These are phyloP conservation scores for Ottelia alismoides DNA, from an alignment of 106 monocot genomes.

Conservation along the genomic window DNA sequence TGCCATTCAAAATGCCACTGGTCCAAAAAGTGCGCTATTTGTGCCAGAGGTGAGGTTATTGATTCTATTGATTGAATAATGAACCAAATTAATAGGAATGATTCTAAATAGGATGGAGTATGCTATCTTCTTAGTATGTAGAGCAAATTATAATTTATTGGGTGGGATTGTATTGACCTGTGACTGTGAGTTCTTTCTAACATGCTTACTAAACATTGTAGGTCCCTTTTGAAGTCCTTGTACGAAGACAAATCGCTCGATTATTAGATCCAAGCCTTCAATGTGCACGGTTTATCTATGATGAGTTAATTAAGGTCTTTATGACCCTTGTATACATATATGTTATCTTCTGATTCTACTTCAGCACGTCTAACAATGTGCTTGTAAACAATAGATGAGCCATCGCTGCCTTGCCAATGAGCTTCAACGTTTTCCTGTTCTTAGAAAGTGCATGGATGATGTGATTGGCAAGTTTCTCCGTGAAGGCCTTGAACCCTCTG, in stretches of 20 bases:
- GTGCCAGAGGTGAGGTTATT: constrained; percentile 64
- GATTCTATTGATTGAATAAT: too few relatives aligned
- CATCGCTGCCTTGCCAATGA: constrained; percentile 72
- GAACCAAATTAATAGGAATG: too few relatives aligned
- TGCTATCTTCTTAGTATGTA: too few relatives aligned
- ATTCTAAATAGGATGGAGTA: too few relatives aligned
- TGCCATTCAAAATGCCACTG: constrained; percentile 98
- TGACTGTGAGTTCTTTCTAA: too few relatives aligned
- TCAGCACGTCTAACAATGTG: not conserved
- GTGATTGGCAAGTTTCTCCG: constrained; percentile 87
- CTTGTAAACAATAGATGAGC: constrained; percentile 52
- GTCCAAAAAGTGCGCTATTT: constrained; percentile 91
- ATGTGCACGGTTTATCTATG: constrained; percentile 95
- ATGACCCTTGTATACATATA: not conserved
- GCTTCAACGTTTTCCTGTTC: constrained; percentile 82
- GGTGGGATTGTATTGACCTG: too few relatives aligned
- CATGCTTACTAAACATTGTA: too few relatives aligned
- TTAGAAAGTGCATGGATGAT: constrained; percentile 88
- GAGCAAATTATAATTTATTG: too few relatives aligned
- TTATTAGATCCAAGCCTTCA: constrained; percentile 96
- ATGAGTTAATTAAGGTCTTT: constrained; percentile 85
- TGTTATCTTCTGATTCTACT: not conserved
- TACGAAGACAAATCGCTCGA: constrained; percentile 88
- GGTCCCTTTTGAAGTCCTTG: constrained; percentile 99
- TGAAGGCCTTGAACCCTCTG: constrained; percentile 87